Evolutionary conservation across 305 asterid genomes (phyloP), one percentile per base, ranked within the genome.

Genomic region (Fraxinus xanthoxyloides): DNA sequence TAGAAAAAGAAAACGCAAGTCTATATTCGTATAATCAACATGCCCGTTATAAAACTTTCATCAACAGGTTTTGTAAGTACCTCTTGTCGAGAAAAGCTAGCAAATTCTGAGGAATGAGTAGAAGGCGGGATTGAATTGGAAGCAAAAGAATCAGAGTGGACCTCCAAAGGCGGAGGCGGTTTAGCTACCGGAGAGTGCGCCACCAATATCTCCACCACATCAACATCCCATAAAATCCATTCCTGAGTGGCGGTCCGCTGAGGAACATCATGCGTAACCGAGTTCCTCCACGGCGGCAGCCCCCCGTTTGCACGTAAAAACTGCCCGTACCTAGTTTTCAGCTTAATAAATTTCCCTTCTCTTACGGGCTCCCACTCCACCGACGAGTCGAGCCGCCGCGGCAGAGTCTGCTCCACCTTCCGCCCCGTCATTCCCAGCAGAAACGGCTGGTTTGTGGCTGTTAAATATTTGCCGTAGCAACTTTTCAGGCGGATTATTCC

Each of bases 211-310:
- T 96, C 98, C 40, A 92, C 87, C 8, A 92, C 93, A 38, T 93
- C 86, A 61, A 96, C 97, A 83, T 94, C 95, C 99, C 99, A 96
- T 2, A 90, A 12, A 51, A 96, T 79, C 98, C 98, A 96, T 77
- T 96, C 98, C 85, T 88, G 92, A 5, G 97, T 90, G 19, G 89
- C 61, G 4, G 94, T 90, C 81, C 95, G 91, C 8, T 96, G 94
- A 26, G 99, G 98, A 5, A 90, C 86, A 85, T 93, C 99, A 82
- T 96, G 99, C 4, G 99, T 96, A 30, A 96, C 90, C 1, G 98
- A 87, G 84, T 96, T 94, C 84, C 92, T 90, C 98, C 99, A 96
- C 73, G 99, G 99, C 54, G 97, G 98, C 82, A 90, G n/a, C 1
- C 99, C 98, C 2, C 98, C 98, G 46, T 96, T 96, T 2, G 95